These are phyloP conservation scores for Vanrija humicola DNA, from an alignment of 1,284 basidiomycete genomes.

Conservation along the genomic window DNA sequence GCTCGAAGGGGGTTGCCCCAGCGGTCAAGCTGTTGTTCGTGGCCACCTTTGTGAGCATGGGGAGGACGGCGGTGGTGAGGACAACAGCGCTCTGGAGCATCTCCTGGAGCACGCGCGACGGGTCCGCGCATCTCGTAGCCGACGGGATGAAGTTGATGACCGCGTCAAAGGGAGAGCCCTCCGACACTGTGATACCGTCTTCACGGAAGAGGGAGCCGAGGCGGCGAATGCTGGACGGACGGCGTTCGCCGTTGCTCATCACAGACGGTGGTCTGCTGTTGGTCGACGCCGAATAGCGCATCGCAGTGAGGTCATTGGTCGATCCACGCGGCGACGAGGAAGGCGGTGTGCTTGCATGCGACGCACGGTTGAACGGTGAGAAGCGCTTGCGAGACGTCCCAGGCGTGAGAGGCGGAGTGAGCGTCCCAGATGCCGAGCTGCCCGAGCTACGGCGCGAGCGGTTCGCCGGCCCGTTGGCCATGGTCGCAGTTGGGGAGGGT, in stretches of 20 bases:
- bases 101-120: conserved; percentile 25
- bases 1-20: neutral
- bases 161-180: conserved; percentile 29
- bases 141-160: conserved; percentile 39
- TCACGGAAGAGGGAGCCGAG: conserved; percentile 7
- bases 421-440: conserved; percentile 5
- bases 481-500: neutral
- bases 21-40: conserved; percentile 4
- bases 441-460: conserved; percentile 16
- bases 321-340: conserved; percentile 2
- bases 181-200: neutral
- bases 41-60: conserved; percentile 17
- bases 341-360: conserved; percentile 1
- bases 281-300: neutral
- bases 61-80: conserved; percentile 33
- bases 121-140: conserved; percentile 10
- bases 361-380: neutral
- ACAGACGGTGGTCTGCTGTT: neutral
- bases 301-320: conserved; percentile 3
- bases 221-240: conserved; percentile 1
- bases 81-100: conserved; percentile 39
- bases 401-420: conserved; percentile 4
- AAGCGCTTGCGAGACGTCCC: neutral
- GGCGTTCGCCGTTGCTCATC: neutral
- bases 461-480: neutral